Evolutionary conservation across 768 basidiomycete genomes (phyloP).

Genomic region (Auriscalpium vulgare): DNA sequence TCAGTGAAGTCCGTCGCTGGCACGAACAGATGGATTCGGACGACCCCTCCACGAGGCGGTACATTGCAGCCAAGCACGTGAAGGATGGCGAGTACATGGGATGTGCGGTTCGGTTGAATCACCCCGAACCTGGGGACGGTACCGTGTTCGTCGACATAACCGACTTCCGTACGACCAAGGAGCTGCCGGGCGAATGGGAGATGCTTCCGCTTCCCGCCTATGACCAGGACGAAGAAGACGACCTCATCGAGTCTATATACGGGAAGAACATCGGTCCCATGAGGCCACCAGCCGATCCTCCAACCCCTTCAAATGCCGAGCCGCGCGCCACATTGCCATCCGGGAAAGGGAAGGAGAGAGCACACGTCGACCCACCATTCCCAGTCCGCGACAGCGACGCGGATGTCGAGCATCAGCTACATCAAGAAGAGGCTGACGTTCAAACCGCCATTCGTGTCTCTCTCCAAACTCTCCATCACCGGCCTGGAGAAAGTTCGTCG

Average conservation of each 20-base stretch:
- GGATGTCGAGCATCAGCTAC: no score
- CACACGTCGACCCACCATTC: no score
- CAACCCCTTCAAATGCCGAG: not conserved
- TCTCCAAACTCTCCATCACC: no score
- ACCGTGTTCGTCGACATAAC: not conserved
- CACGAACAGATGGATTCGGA: not conserved
- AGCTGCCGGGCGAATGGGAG: not conserved
- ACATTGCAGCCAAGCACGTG: not conserved
- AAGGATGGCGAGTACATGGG: not conserved
- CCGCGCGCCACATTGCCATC: not conserved
- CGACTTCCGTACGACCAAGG: no score
- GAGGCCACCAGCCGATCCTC: not conserved
- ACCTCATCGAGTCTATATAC: not conserved
- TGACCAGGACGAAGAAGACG: not conserved
- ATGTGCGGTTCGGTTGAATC: not conserved
- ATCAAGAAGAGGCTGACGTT: no score
- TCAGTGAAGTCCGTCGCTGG: not conserved
- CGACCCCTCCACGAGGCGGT: not conserved
- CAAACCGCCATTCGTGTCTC: no score
- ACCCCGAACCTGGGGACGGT: not conserved
- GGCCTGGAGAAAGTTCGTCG: no score
- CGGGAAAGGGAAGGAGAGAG: no score
- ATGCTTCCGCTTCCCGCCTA: not conserved
- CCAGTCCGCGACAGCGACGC: no score
- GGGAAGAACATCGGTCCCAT: not conserved